These are phyloP conservation scores for Trichosporon coremiiforme DNA, from an alignment of 1,284 basidiomycete species.

Conservation along the genomic window DNA sequence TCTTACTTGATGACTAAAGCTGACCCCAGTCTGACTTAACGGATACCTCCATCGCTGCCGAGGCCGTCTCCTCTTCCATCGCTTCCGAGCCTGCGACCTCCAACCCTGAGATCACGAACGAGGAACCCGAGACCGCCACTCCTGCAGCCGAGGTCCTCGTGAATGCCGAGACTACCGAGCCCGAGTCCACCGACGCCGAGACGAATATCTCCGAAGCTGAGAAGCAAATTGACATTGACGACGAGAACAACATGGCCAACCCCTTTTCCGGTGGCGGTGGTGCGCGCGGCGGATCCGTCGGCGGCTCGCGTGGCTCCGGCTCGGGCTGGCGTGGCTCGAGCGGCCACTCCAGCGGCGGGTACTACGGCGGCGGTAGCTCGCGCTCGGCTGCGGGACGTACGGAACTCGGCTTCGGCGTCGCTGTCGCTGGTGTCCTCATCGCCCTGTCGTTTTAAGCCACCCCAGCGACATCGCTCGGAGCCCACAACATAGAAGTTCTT, in stretches of 20 bases:
- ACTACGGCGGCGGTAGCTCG: neutral
- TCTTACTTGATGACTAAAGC: neutral
- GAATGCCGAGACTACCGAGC: neutral
- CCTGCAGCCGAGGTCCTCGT: neutral
- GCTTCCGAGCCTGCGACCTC: neutral
- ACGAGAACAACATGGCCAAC: neutral
- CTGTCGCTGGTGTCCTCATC: neutral
- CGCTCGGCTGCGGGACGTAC: neutral
- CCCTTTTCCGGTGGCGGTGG: neutral
- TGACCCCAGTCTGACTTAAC: neutral
- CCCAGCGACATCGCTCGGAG: neutral
- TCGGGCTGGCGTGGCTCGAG: neutral
- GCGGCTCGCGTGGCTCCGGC: neutral
- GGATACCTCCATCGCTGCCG: neutral
- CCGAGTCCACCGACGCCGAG: neutral
- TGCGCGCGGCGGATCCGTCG: neutral
- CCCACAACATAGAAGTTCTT: neutral
- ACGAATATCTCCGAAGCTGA: neutral
- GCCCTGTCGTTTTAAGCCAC: neutral
- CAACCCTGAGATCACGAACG: neutral
- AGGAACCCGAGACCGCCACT: neutral
- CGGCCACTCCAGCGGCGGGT: neutral
- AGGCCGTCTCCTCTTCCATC: neutral
- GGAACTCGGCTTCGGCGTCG: neutral
- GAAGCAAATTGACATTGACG: neutral